A percentile compares a stretch with the other conserved stretches of the same genome.
Evolutionary conservation across 2,329 filamentous ascomycete genomes (phyloP).

Genomic region (Neopestalotiopsis clavispora): DNA sequence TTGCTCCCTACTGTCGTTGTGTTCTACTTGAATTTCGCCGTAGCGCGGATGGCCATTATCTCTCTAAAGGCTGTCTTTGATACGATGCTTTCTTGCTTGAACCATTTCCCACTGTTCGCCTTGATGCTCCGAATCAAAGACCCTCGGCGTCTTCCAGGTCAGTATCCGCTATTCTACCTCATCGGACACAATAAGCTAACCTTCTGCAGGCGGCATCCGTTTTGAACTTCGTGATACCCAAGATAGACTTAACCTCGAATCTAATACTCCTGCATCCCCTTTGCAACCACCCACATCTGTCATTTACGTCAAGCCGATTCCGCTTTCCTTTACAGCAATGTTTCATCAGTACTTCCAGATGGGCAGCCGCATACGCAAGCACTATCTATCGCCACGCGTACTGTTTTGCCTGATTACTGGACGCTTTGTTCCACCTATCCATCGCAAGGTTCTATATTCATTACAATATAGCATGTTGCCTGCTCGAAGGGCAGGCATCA

Average conservation of each 20-base stretch:
- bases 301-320: conserved; percentile 89
- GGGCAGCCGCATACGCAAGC: conserved; percentile 87
- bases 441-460: conserved; percentile 92
- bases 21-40: conserved; percentile 95
- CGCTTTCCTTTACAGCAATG: conserved; percentile 89
- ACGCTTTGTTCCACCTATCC: conserved; percentile 92
- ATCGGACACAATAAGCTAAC: conserved; percentile 28
- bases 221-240: conserved; percentile 86
- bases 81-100: conserved; percentile 89
- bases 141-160: conserved; percentile 83
- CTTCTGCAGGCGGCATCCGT: conserved; percentile 71
- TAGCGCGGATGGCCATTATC: conserved; percentile 94
- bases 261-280: conserved; percentile 25
- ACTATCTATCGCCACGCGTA: conserved; percentile 90
- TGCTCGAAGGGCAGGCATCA: conserved; percentile 76
- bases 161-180: conserved; percentile 28
- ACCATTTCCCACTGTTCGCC: conserved; percentile 97
- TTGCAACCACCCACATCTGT: conserved; percentile 72
- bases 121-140: conserved; percentile 96
- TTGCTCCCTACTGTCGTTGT: conserved; percentile 92
- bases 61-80: conserved; percentile 89
- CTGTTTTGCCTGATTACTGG: conserved; percentile 87
- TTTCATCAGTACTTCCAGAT: conserved; percentile 98
- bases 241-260: conserved; percentile 49
- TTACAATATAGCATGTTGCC: conserved; percentile 98